A percentile compares a stretch with the other conserved stretches of the same genome.
These are phyloP conservation scores for Citrus australasica DNA, from an alignment of 345 rosid species.

Conservation along the genomic window DNA sequence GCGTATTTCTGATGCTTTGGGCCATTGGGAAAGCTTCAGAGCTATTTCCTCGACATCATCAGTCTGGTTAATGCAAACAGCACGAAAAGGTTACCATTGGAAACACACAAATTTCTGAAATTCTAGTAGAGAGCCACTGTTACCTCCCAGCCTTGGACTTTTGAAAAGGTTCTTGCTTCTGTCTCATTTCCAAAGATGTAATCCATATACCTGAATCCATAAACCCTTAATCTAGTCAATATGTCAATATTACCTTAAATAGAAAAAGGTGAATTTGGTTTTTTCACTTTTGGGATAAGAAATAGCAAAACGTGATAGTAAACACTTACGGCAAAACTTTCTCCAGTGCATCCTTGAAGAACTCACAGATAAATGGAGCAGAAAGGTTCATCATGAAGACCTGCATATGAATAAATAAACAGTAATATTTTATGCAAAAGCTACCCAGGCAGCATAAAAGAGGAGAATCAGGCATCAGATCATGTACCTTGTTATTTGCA, in stretches of 20 bases:
- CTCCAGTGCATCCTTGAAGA: conserved; percentile 84
- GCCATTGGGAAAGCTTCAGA: conserved; percentile 75
- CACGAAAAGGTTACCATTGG: background rate
- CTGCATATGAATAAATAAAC: conserved; percentile 32
- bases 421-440: conserved; percentile 3
- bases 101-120: background rate
- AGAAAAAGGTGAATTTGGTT: background rate
- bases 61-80: conserved; percentile 41
- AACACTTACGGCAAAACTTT: conserved; percentile 71
- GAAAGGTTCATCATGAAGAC: conserved; percentile 87
- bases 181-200: conserved; percentile 91
- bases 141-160: conserved; percentile 98
- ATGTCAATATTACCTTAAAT: background rate
- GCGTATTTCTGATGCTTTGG: conserved; percentile 75
- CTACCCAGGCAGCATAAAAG: background rate
- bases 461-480: background rate
- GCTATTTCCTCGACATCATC: conserved; percentile 91
- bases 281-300: background rate
- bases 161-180: conserved; percentile 88
- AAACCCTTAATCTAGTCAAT: background rate
- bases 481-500: conserved; percentile 79
- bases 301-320: background rate
- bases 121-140: background rate
- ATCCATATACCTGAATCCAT: conserved; percentile 67
- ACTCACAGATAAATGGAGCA: conserved; percentile 97